Evolutionary conservation across 139 green algal species (phyloP).

Genomic region (Eudorina sp.): DNA sequence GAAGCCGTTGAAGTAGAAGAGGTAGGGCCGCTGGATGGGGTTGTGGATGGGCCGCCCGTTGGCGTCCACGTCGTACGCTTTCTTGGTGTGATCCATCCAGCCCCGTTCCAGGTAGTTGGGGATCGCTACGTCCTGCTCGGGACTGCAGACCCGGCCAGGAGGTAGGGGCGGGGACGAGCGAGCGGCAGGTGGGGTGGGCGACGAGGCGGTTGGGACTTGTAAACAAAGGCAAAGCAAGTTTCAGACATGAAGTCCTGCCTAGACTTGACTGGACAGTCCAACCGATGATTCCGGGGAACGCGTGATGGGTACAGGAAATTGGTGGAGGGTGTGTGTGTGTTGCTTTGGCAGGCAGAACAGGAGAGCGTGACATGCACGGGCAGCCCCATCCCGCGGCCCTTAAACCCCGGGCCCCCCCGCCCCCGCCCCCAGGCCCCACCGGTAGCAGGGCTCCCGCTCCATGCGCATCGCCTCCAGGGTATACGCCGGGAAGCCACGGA

Average conservation of each 20-base stretch:
- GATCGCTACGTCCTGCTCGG: constrained; percentile 40
- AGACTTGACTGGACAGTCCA: too few species aligned
- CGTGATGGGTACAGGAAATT: too few species aligned
- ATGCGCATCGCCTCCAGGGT: not conserved
- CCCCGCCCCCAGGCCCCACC: not conserved
- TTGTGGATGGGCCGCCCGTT: not conserved
- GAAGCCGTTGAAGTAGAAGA: constrained; percentile 41
- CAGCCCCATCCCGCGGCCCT: too few species aligned
- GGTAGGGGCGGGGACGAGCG: not conserved
- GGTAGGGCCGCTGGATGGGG: not conserved
- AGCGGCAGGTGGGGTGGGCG: too few species aligned
- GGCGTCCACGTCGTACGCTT: not conserved
- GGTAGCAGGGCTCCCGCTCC: constrained; percentile 49
- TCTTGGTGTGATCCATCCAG: not conserved
- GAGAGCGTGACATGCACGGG: too few species aligned
- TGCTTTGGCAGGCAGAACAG: too few species aligned
- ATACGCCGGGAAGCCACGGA: not conserved
- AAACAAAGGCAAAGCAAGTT: too few species aligned
- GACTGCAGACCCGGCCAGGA: not conserved
- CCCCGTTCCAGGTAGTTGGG: constrained; percentile 40
- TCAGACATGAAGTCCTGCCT: too few species aligned
- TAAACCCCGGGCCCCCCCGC: too few species aligned
- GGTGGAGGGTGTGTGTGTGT: too few species aligned
- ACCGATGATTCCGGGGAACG: too few species aligned
- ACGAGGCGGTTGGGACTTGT: too few species aligned